phyloP scores from a whole-genome alignment of 2,329 filamentous ascomycete species.

The Myotisia sp. region DNA sequence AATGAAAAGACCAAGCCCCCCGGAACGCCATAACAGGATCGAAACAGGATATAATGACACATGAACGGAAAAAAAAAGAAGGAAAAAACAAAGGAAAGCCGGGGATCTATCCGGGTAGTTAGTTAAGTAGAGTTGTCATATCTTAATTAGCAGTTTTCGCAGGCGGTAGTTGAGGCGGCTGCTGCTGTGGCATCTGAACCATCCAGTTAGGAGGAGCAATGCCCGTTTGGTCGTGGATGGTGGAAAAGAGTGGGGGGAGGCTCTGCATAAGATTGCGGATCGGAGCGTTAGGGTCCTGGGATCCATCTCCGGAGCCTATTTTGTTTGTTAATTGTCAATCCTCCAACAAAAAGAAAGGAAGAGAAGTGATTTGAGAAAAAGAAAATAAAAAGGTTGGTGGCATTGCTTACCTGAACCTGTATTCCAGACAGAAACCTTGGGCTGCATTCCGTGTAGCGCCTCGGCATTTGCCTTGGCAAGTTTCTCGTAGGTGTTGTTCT shows the following conservation, averaged over 20 bases:
- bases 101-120: background rate
- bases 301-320: slow-evolving; percentile 28
- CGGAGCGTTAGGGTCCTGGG: slow-evolving; percentile 44
- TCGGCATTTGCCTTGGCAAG: slow-evolving; percentile 64
- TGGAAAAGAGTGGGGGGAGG: slow-evolving; percentile 66
- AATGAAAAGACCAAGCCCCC: too few species aligned
- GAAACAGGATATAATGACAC: too few species aligned
- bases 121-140: background rate
- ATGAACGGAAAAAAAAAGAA: background rate
- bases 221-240: slow-evolving; percentile 79
- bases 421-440: slow-evolving; percentile 87
- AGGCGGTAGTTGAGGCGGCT: slow-evolving; percentile 3
- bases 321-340: too few species aligned
- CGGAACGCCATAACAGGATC: too few species aligned
- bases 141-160: too few species aligned
- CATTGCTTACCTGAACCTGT: slow-evolving; percentile 46
- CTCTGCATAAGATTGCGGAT: slow-evolving; percentile 76
- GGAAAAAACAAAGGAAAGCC: background rate
- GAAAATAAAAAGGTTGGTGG: background rate
- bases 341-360: background rate
- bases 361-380: background rate
- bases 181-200: slow-evolving; percentile 36
- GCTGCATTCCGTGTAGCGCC: slow-evolving; percentile 62
- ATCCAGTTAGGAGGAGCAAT: slow-evolving; percentile 66
- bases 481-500: slow-evolving; percentile 62